Evolutionary conservation across 2,329 filamentous ascomycete species (phyloP).

Genomic region (Penicillium glabrum): DNA sequence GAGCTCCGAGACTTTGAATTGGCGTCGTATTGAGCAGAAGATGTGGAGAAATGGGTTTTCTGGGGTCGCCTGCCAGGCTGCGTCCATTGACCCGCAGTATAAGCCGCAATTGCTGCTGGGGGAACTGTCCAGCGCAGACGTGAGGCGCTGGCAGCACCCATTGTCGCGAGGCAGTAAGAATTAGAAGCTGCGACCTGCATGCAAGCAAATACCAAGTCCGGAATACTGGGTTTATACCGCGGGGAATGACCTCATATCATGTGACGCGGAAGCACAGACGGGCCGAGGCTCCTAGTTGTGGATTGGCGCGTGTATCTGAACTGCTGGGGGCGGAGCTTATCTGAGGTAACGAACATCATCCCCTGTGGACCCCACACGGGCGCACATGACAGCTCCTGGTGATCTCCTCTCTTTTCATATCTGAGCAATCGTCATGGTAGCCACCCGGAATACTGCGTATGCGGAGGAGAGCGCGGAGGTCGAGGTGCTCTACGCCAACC

Average conservation of each 20-base stretch:
- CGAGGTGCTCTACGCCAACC: constrained; percentile 65
- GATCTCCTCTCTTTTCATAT: constrained; percentile 5
- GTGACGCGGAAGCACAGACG: constrained; percentile 20
- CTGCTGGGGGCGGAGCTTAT: constrained; percentile 21
- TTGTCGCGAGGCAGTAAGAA: constrained; percentile 25
- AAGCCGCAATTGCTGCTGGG: constrained; percentile 33
- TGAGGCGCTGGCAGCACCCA: constrained; percentile 35
- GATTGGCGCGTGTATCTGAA: constrained; percentile 21
- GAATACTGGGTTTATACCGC: not conserved
- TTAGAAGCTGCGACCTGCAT: constrained; percentile 22
- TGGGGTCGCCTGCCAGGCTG: constrained; percentile 25
- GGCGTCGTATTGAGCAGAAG: constrained; percentile 9
- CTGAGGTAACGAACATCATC: constrained; percentile 12
- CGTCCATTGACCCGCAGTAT: constrained; percentile 26
- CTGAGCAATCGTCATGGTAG: constrained; percentile 49
- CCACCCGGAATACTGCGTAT: constrained; percentile 56
- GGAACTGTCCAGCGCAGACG: constrained; percentile 38
- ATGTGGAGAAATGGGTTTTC: constrained; percentile 25
- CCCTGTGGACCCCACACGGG: constrained; percentile 17
- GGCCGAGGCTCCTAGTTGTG: constrained; percentile 16
- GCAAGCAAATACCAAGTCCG: not conserved
- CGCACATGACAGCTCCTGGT: constrained; percentile 20
- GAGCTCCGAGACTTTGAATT: constrained; percentile 11
- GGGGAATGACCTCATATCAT: constrained; percentile 30
- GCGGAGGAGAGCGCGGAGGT: constrained; percentile 69